Evolutionary conservation across 2,329 filamentous ascomycete species (phyloP).

Genomic region (Aspergillus ruber): DNA sequence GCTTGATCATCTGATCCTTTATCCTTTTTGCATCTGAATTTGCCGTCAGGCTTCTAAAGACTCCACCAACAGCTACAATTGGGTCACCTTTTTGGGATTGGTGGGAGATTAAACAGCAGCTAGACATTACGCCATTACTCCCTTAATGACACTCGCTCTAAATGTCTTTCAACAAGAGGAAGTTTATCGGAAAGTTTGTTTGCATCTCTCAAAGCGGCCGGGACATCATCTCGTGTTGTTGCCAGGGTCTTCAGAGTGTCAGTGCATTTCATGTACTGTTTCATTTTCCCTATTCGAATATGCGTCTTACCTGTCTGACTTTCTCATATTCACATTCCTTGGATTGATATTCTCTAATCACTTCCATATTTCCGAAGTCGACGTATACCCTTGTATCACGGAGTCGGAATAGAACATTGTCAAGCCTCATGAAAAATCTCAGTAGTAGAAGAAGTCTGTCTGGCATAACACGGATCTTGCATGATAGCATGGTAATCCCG

Average conservation of each 20-base stretch:
- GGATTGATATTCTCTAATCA: slow-evolving; percentile 85
- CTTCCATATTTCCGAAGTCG: slow-evolving; percentile 71
- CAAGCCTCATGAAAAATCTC: slow-evolving; percentile 86
- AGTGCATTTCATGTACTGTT: slow-evolving; percentile 1
- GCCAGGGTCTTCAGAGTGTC: slow-evolving; percentile 39
- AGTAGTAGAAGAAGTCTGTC: slow-evolving; percentile 75
- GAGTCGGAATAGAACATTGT: slow-evolving; percentile 80
- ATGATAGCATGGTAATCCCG: slow-evolving; percentile 81
- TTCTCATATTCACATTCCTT: slow-evolving; percentile 75
- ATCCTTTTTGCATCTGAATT: too few relatives aligned
- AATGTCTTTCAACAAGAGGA: slow-evolving; percentile 60
- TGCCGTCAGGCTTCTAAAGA: too few relatives aligned
- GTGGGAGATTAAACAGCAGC: not conserved
- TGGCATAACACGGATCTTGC: slow-evolving; percentile 91
- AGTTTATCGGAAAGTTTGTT: slow-evolving; percentile 67
- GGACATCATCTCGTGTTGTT: slow-evolving; percentile 63
- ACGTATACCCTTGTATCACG: slow-evolving; percentile 88
- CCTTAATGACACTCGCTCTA: slow-evolving; percentile 49
- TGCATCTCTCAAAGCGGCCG: slow-evolving; percentile 70
- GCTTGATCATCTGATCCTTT: too few relatives aligned
- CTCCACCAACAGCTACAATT: not conserved
- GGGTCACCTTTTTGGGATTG: not conserved
- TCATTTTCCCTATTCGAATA: not conserved
- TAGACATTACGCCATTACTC: slow-evolving; percentile 6
- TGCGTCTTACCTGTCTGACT: slow-evolving; percentile 58